phyloP scores from a whole-genome alignment of 1,284 basidiomycete genomes.

The Volvariella volvacea region DNA sequence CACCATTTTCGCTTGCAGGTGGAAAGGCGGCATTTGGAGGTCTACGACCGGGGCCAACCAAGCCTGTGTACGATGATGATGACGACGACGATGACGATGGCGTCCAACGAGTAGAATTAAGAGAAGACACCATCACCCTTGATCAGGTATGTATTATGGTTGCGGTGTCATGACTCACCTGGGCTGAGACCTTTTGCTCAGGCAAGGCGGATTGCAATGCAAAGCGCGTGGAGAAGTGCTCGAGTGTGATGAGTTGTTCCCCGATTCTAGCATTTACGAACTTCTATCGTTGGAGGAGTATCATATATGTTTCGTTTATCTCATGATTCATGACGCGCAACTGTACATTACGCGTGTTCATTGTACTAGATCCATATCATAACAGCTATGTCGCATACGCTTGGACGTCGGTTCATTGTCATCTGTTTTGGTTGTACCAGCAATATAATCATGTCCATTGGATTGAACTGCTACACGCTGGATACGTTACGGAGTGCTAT shows the following conservation, averaged over 20 bases:
- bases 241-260: constrained; percentile 30
- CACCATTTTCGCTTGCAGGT: constrained; percentile 74
- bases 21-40: constrained; percentile 76
- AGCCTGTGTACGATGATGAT: constrained; percentile 47
- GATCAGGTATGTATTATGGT: constrained; percentile 61
- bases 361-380: neutral
- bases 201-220: constrained; percentile 68
- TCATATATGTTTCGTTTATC: too few relatives aligned
- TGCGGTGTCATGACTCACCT: constrained; percentile 7
- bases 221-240: constrained; percentile 65
- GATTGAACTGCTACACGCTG: too few relatives aligned
- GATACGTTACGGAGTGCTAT: too few relatives aligned
- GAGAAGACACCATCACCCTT: constrained; percentile 77
- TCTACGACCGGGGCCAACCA: constrained; percentile 41
- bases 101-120: constrained; percentile 65
- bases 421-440: neutral
- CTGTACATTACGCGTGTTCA: too few relatives aligned
- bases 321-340: too few relatives aligned
- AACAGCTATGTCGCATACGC: neutral
- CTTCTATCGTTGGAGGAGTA: neutral
- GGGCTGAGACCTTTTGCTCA: constrained; percentile 19
- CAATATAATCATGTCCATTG: neutral
- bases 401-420: neutral
- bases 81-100: constrained; percentile 61
- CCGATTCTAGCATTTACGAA: neutral